These are phyloP conservation scores for Exophiala sideris DNA, from an alignment of 2,329 filamentous ascomycete genomes.

Conservation along the genomic window DNA sequence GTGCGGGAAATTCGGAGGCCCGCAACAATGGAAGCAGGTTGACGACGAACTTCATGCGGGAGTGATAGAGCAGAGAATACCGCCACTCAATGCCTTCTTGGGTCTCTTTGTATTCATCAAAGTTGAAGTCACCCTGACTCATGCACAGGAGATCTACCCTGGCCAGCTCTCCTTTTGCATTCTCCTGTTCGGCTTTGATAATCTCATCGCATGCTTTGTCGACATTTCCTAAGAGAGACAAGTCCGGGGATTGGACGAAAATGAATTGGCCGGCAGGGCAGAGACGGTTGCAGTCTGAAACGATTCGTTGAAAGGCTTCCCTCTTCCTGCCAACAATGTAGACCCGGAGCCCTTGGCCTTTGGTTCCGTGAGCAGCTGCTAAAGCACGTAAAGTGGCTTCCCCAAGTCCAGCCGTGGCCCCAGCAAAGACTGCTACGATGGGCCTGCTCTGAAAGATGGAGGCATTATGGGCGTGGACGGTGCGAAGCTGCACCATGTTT, in stretches of 20 bases:
- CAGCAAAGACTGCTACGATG: slow-evolving; percentile 16
- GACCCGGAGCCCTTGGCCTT: slow-evolving; percentile 29
- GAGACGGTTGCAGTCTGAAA: slow-evolving; percentile 36
- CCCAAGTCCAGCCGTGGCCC: slow-evolving; percentile 15
- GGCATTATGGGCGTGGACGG: slow-evolving; percentile 5
- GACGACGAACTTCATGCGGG: slow-evolving; percentile 8
- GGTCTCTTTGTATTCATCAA: slow-evolving; percentile 7
- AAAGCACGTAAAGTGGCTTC: slow-evolving; percentile 5
- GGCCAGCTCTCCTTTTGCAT: neutral
- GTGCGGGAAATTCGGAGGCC: slow-evolving; percentile 2
- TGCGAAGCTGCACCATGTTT: slow-evolving; percentile 8
- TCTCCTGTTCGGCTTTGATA: slow-evolving; percentile 44
- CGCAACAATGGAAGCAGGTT: slow-evolving; percentile 9
- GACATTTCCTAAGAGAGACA: slow-evolving; percentile 47
- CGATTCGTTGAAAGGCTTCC: slow-evolving; percentile 28
- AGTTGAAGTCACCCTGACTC: slow-evolving; percentile 47
- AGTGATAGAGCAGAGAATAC: slow-evolving; percentile 13
- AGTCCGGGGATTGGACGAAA: slow-evolving; percentile 46
- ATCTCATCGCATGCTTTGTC: slow-evolving; percentile 52
- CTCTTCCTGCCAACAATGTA: slow-evolving; percentile 34
- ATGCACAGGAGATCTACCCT: slow-evolving; percentile 55
- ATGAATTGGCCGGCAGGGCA: slow-evolving; percentile 46
- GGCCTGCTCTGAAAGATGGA: slow-evolving; percentile 5
- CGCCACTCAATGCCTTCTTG: slow-evolving; percentile 12
- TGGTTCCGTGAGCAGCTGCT: slow-evolving; percentile 5